Evolutionary conservation across 2,329 filamentous ascomycete genomes (phyloP).

Genomic region (Talaromyces verruculosus): DNA sequence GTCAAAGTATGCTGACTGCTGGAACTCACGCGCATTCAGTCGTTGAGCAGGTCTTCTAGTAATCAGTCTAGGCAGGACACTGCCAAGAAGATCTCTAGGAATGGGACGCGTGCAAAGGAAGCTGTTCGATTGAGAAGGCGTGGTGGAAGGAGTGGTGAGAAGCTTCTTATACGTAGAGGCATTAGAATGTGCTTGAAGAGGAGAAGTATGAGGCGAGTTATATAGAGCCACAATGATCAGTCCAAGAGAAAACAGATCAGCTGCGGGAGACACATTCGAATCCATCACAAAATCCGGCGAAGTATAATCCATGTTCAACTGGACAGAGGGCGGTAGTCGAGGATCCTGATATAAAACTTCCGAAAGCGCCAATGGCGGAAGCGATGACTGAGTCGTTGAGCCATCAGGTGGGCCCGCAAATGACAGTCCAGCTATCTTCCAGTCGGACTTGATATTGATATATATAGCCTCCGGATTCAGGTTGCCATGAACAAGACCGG

Average conservation of each 20-base stretch:
- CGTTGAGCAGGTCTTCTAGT: constrained; percentile 83
- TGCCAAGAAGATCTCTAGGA: constrained; percentile 71
- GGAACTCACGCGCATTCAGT: constrained; percentile 85
- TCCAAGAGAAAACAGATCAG: constrained; percentile 93
- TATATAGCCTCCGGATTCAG: constrained; percentile 90
- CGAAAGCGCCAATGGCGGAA: constrained; percentile 76
- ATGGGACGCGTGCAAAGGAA: constrained; percentile 78
- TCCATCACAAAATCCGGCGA: constrained; percentile 95
- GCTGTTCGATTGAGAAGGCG: constrained; percentile 78
- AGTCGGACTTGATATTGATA: constrained; percentile 95
- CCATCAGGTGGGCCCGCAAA: constrained; percentile 81
- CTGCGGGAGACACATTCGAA: constrained; percentile 76
- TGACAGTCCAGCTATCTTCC: constrained; percentile 94
- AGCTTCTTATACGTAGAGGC: constrained; percentile 80
- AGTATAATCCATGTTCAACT: constrained; percentile 88
- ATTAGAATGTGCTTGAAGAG: constrained; percentile 77
- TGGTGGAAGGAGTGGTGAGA: constrained; percentile 73
- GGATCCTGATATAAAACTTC: constrained; percentile 85
- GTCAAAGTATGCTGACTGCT: constrained; percentile 94
- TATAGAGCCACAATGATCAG: constrained; percentile 86
- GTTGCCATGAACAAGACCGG: constrained; percentile 89
- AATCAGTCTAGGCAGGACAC: constrained; percentile 81
- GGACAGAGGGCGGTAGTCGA: constrained; percentile 75
- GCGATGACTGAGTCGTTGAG: constrained; percentile 70
- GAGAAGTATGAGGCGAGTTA: constrained; percentile 89